Evolutionary conservation across 805 yeast genomes (phyloP).

Genomic region (Candida tammaniensis): DNA sequence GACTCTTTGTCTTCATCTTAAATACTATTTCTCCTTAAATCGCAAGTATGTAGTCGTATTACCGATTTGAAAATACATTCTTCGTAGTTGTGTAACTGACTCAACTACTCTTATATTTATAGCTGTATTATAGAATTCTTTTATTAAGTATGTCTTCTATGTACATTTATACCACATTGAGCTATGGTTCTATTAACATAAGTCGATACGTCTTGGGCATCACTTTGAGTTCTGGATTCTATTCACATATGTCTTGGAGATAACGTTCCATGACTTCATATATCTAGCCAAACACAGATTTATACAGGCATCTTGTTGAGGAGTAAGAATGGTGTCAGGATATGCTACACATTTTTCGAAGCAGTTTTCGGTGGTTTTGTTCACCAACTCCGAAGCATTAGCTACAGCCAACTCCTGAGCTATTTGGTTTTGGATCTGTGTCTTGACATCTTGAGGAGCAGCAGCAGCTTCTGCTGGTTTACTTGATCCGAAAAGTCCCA

Average conservation of each 20-base stretch:
- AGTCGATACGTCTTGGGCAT: too few species aligned
- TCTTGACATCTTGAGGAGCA: slow-evolving; percentile 44
- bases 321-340: slow-evolving; percentile 52
- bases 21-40: too few species aligned
- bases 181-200: too few species aligned
- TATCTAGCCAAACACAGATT: slow-evolving; percentile 80
- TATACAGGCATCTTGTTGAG: slow-evolving; percentile 64
- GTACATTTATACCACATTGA: slow-evolving; percentile 27
- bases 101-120: too few species aligned
- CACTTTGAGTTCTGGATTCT: slow-evolving; percentile 52
- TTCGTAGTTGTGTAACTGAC: too few species aligned
- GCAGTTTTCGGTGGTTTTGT: slow-evolving; percentile 82
- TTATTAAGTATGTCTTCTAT: too few species aligned
- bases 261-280: slow-evolving; percentile 86
- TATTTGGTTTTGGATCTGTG: slow-evolving; percentile 66
- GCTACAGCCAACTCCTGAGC: slow-evolving; percentile 86
- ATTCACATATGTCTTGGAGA: slow-evolving; percentile 71
- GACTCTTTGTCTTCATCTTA: too few species aligned
- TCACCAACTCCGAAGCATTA: slow-evolving; percentile 83
- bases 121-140: too few species aligned
- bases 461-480: too few species aligned
- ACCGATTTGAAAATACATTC: too few species aligned
- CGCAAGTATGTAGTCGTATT: too few species aligned
- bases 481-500: slow-evolving; percentile 26
- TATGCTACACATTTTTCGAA: slow-evolving; percentile 70